A percentile compares a stretch with the other conserved stretches of the same genome.
phyloP scores from a whole-genome alignment of 2,329 filamentous ascomycete species.

The Cyphellophora europaea region DNA sequence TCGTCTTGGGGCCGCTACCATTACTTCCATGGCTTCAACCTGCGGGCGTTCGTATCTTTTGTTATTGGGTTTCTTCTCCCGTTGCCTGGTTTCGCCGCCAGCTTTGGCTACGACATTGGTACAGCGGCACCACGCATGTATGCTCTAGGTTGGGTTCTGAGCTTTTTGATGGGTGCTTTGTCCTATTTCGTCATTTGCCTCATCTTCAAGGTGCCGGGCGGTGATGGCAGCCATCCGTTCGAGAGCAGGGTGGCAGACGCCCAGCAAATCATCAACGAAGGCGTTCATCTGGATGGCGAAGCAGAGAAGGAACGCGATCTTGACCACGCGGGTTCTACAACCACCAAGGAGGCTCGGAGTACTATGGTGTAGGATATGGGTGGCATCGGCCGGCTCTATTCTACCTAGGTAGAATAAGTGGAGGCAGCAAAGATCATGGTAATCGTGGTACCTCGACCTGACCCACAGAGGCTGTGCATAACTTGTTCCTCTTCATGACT shows the following conservation, averaged over 20 bases:
- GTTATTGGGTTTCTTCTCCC: constrained; percentile 17
- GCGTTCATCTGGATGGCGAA: neutral
- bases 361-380: too few relatives aligned
- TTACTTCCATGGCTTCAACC: constrained; percentile 25
- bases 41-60: constrained; percentile 18
- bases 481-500: too few relatives aligned
- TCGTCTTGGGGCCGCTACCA: constrained; percentile 23
- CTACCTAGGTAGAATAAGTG: too few relatives aligned
- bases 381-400: too few relatives aligned
- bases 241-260: constrained; percentile 9
- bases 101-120: constrained; percentile 12
- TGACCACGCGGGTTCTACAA: too few relatives aligned
- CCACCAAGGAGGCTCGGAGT: too few relatives aligned
- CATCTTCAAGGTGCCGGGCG: constrained; percentile 10
- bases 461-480: too few relatives aligned
- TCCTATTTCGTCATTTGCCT: constrained; percentile 13
- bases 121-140: constrained; percentile 16
- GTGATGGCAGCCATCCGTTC: constrained; percentile 5
- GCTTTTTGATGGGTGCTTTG: constrained; percentile 16
- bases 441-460: too few relatives aligned
- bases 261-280: constrained; percentile 4
- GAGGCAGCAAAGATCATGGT: too few relatives aligned
- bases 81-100: constrained; percentile 16
- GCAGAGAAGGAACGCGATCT: too few relatives aligned
- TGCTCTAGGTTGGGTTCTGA: constrained; percentile 18